Evolutionary conservation across 2,329 filamentous ascomycete genomes (phyloP).

Genomic region (Tolypocladium tundrense): DNA sequence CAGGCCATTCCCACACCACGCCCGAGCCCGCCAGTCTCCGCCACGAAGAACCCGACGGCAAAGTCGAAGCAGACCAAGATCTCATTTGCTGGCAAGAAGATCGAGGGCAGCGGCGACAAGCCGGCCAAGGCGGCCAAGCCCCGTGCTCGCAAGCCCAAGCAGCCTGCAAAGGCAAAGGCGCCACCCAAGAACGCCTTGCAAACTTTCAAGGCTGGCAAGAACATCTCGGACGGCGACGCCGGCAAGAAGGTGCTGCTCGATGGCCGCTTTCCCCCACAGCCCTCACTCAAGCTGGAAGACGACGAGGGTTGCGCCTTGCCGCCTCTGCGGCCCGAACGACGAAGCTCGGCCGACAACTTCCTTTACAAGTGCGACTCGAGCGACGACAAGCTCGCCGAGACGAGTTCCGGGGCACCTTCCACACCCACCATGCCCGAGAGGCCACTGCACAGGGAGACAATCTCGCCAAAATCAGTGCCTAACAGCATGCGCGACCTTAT

Average conservation of each 20-base stretch:
- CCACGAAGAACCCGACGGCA: conserved; percentile 22
- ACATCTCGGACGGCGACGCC: conserved; percentile 12
- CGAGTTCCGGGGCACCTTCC: conserved; percentile 7
- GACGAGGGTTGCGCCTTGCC: conserved; percentile 6
- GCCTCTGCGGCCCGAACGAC: conserved; percentile 12
- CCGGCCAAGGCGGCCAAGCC: conserved; percentile 16
- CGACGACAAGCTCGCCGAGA: conserved; percentile 3
- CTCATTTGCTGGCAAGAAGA: conserved; percentile 22
- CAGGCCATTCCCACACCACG: conserved; percentile 47
- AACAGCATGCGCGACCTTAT: conserved; percentile 22
- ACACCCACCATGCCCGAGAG: conserved; percentile 9
- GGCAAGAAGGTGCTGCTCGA: conserved; percentile 9
- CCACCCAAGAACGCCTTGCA: conserved; percentile 29
- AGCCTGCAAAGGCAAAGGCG: conserved; percentile 22
- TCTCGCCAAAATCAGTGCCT: conserved; percentile 33
- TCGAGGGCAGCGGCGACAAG: conserved; percentile 7
- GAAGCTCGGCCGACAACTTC: conserved; percentile 8
- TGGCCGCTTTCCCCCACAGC: neutral
- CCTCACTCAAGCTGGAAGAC: neutral
- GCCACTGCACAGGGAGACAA: conserved; percentile 18
- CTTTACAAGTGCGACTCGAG: conserved; percentile 7
- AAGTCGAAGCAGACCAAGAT: conserved; percentile 44
- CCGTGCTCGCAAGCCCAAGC: conserved; percentile 21
- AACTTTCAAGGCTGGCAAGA: conserved; percentile 35
- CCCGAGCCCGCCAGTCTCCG: conserved; percentile 39